These are phyloP conservation scores for Paracoccidioides brasiliensis DNA, from an alignment of 2,329 filamentous ascomycete species.

Conservation along the genomic window DNA sequence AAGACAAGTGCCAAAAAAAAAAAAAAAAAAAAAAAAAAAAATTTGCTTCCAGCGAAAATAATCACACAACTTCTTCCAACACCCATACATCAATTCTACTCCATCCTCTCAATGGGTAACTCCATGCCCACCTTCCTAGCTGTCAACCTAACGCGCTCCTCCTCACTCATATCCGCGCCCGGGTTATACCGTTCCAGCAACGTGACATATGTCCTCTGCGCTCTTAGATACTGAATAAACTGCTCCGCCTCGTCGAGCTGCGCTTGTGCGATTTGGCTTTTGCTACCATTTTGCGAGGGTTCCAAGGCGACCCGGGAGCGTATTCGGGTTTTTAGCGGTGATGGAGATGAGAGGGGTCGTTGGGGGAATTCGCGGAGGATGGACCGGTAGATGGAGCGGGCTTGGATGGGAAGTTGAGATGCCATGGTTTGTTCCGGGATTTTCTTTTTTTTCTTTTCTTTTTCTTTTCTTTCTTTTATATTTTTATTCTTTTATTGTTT, in stretches of 20 bases:
- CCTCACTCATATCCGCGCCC: conserved; percentile 73
- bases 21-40: too few relatives aligned
- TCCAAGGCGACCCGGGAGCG: conserved; percentile 46
- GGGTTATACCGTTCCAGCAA: conserved; percentile 88
- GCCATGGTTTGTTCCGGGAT: conserved; percentile 6
- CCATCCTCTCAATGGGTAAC: conserved; percentile 43
- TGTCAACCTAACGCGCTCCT: conserved; percentile 68
- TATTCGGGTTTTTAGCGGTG: conserved; percentile 57
- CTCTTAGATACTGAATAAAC: conserved; percentile 62
- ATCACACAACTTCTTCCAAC: background rate
- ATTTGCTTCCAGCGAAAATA: background rate
- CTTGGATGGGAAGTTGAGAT: conserved; percentile 22
- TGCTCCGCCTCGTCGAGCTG: conserved; percentile 53
- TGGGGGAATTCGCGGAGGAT: conserved; percentile 81
- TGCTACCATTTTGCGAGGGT: conserved; percentile 19
- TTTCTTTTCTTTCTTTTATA: too few relatives aligned
- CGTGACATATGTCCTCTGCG: conserved; percentile 72
- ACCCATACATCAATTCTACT: background rate
- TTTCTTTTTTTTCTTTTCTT: too few relatives aligned
- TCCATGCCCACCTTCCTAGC: conserved; percentile 85
- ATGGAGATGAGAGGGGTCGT: conserved; percentile 48
- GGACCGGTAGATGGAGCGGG: conserved; percentile 71
- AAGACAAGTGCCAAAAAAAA: too few relatives aligned
- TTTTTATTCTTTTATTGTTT: too few relatives aligned
- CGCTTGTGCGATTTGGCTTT: conserved; percentile 19